Percentiles rank a stretch among this genome's conserved stretches.
Evolutionary conservation across 129 eudicot genomes (phyloP).

Genomic region (Artemisia tridentata): DNA sequence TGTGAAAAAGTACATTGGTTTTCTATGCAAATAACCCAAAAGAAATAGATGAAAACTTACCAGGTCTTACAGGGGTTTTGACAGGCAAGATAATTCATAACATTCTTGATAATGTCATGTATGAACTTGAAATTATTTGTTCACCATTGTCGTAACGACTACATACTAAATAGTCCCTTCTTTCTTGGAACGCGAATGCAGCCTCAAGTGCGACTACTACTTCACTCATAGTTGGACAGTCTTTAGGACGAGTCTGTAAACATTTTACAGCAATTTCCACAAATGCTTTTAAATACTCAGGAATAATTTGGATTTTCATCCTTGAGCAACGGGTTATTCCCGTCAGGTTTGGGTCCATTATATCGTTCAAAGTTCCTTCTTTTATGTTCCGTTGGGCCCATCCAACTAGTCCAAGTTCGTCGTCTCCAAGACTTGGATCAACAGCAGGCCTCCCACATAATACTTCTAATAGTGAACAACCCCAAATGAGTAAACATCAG

Average conservation of each 20-base stretch:
- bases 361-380: slow-evolving; percentile 32
- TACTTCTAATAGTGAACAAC: slow-evolving; percentile 52
- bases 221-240: slow-evolving; percentile 55
- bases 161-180: no score
- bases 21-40: not conserved
- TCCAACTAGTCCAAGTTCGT: slow-evolving; percentile 39
- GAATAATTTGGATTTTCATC: slow-evolving; percentile 25
- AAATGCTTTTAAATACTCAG: slow-evolving; percentile 32
- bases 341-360: slow-evolving; percentile 38
- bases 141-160: not conserved
- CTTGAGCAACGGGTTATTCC: slow-evolving; percentile 20
- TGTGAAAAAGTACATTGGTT: no score
- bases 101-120: slow-evolving; percentile 23
- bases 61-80: slow-evolving; percentile 12
- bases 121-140: slow-evolving; percentile 2
- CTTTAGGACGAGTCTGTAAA: slow-evolving; percentile 36
- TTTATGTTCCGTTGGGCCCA: slow-evolving; percentile 34
- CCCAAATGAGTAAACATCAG: slow-evolving; percentile 50
- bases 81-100: slow-evolving; percentile 1
- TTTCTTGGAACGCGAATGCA: slow-evolving; percentile 32
- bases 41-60: slow-evolving; percentile 15
- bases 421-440: slow-evolving; percentile 33
- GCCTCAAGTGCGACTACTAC: slow-evolving; percentile 49
- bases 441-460: slow-evolving; percentile 54
- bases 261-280: slow-evolving; percentile 36